Conservation (phyloP, 1,284 basidiomycete genomes). For the Termitomyces sp. region DNA sequence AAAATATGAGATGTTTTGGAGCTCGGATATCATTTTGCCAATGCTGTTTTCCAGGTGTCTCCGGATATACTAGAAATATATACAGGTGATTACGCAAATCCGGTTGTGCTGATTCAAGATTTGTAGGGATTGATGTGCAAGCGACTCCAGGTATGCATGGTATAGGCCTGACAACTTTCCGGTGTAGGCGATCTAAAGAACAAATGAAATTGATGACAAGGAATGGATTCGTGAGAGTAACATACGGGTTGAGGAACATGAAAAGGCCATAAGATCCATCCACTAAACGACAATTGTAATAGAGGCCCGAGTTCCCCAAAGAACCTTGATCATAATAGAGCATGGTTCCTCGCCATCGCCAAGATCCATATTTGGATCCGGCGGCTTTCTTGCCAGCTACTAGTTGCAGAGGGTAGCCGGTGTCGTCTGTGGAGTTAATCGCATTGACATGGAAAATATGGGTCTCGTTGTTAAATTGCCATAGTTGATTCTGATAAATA, state of each 20-base stretch:
- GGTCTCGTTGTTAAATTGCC: conserved; percentile 51
- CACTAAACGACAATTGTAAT: conserved; percentile 41
- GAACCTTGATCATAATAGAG: conserved; percentile 46
- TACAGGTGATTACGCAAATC: conserved; percentile 1
- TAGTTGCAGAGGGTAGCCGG: conserved; percentile 44
- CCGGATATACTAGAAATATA: conserved; percentile 16
- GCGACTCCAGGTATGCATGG: conserved; percentile 41
- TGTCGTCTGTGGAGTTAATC: conserved; percentile 42
- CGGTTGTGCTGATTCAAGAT: not conserved
- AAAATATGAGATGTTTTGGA: conserved; percentile 6
- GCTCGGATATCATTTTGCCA: not conserved
- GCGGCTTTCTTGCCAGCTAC: conserved; percentile 34
- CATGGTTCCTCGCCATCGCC: conserved; percentile 55
- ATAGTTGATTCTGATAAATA: conserved; percentile 47
- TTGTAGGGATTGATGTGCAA: conserved; percentile 14
- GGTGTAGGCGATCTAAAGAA: conserved; percentile 23
- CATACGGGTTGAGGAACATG: conserved; percentile 47
- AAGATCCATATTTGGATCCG: conserved; percentile 40
- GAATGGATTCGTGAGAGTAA: conserved; percentile 6
- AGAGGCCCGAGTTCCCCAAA: conserved; percentile 44
- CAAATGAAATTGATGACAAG: not conserved
- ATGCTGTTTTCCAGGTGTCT: not conserved
- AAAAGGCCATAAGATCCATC: conserved; percentile 40
- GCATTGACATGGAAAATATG: conserved; percentile 52
- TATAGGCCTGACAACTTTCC: conserved; percentile 38